Base-by-base conservation (phyloP, 2,329 filamentous ascomycete genomes). In the Zymoseptoria brevis region DNA sequence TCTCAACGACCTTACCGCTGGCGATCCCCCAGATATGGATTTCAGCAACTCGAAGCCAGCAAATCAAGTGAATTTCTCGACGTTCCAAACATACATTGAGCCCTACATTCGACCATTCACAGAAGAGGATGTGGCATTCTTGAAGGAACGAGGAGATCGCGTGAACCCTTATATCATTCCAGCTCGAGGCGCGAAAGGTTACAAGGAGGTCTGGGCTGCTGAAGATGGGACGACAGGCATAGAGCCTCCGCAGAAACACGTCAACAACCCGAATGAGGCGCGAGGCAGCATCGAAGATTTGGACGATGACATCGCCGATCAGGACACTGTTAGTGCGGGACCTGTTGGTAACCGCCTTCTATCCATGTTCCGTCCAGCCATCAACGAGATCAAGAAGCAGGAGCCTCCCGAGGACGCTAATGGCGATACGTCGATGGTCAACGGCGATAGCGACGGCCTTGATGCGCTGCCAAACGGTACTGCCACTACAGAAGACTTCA, bases 11-110 rank as follows among this genome's bases (percentile, higher is more conserved):
- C 80, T 94, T 66, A 95, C 96, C 64, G 88, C 93, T 9, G 94
- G 94, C 53, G 86, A 88, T 48, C 89, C 92, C 1, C 93, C 94
- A 1, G 92, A 97, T 74, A 91, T 90, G 72, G 94, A 99, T 76
- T 97, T 96, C 70, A 96, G 90, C 72, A 96, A 85, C 71, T 88
- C 90, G 35, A 99, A 97, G 72, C 91, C 93, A 4, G 87, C 87
- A 19, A 96, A 93, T 68, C 94, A 99, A 77, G 94, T 97, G 73
- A 92, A 89, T 72, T 94, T 94, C 65, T 88, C 85, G 58, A 96
- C 93, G 1, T 99, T 99, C 74, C 87, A 88, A n/a, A 86, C 88
- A 5, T 96, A 94, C 71, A 83, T 95, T 57, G 94, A 99, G 64
- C 90, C 92, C 0, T 97, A 89, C 76, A 94, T 96, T 65, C 85